Evolutionary conservation across 352 stramenopile species (phyloP).

Genomic region (Pythium monospermum): DNA sequence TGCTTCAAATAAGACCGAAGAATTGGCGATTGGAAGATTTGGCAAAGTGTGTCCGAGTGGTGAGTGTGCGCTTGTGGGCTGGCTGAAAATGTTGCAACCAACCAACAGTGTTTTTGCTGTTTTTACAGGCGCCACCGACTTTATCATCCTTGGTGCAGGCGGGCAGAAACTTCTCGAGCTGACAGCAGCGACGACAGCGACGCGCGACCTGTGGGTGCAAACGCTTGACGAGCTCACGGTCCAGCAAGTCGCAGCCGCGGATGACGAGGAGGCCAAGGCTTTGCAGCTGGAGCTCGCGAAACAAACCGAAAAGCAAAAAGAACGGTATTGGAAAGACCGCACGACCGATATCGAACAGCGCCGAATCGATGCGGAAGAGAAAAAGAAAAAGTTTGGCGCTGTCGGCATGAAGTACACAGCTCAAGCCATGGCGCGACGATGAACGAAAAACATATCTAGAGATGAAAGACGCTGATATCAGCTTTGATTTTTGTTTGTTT

Average conservation of each 20-base stretch:
- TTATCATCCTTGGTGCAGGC: slow-evolving; percentile 42
- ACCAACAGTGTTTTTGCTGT: too few relatives aligned
- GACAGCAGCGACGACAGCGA: slow-evolving; percentile 28
- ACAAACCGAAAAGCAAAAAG: slow-evolving; percentile 57
- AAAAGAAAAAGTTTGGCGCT: slow-evolving; percentile 68
- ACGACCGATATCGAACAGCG: slow-evolving; percentile 56
- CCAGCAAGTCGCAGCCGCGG: not conserved
- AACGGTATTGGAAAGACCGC: slow-evolving; percentile 74
- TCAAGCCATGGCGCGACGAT: slow-evolving; percentile 28
- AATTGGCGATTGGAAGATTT: slow-evolving; percentile 45
- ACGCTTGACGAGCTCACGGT: slow-evolving; percentile 61
- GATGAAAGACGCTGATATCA: too few relatives aligned
- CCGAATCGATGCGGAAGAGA: slow-evolving; percentile 54
- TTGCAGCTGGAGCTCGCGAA: slow-evolving; percentile 49
- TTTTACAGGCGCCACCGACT: slow-evolving; percentile 29
- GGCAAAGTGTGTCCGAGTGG: slow-evolving; percentile 54
- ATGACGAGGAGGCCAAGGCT: slow-evolving; percentile 31
- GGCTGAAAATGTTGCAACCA: too few relatives aligned
- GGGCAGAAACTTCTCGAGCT: slow-evolving; percentile 67
- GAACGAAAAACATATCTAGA: not conserved
- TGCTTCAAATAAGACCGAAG: slow-evolving; percentile 35
- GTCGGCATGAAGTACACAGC: slow-evolving; percentile 71
- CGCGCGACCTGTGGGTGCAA: slow-evolving; percentile 62
- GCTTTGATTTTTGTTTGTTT: too few relatives aligned
- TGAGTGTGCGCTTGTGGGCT: slow-evolving; percentile 6